Percentiles rank a stretch among this genome's conserved stretches.
phyloP scores from a whole-genome alignment of 768 basidiomycete genomes.

The Phylloporus sp. region DNA sequence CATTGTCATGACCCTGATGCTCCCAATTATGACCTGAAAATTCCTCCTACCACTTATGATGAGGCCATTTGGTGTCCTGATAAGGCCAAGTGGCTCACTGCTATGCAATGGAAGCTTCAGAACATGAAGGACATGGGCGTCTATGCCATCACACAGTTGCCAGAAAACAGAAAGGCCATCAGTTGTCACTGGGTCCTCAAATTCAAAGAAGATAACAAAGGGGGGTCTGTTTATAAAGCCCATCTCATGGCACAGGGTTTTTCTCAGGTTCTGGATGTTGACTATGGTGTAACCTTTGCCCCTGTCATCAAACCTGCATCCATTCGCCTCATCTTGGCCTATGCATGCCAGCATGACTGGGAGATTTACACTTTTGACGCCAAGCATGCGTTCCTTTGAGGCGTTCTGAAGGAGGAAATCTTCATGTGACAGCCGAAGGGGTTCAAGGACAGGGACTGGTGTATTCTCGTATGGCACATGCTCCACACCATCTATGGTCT shows the following conservation, averaged over 20 bases:
- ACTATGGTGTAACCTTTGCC: not conserved
- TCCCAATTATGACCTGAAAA: not conserved
- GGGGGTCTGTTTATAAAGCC: not conserved
- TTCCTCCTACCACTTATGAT: not conserved
- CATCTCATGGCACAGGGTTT: too few species aligned
- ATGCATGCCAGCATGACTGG: too few species aligned
- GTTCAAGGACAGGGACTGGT: not conserved
- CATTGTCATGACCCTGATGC: not conserved
- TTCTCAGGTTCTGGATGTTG: not conserved
- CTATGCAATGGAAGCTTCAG: too few species aligned
- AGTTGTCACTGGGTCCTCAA: not conserved
- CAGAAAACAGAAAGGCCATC: not conserved
- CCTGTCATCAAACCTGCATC: not conserved
- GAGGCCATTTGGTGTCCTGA: too few species aligned
- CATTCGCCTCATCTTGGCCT: not conserved
- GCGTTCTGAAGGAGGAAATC: not conserved
- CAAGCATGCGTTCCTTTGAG: not conserved
- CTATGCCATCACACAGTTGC: too few species aligned
- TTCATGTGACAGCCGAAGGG: not conserved
- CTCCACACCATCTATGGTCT: not conserved
- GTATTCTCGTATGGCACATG: not conserved
- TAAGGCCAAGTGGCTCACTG: too few species aligned
- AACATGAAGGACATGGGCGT: too few species aligned
- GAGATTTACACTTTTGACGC: too few species aligned
- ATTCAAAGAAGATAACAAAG: constrained; percentile 4